Base-by-base conservation (phyloP, 176 grass and related monocot genomes). In the Hordeum vulgare region DNA sequence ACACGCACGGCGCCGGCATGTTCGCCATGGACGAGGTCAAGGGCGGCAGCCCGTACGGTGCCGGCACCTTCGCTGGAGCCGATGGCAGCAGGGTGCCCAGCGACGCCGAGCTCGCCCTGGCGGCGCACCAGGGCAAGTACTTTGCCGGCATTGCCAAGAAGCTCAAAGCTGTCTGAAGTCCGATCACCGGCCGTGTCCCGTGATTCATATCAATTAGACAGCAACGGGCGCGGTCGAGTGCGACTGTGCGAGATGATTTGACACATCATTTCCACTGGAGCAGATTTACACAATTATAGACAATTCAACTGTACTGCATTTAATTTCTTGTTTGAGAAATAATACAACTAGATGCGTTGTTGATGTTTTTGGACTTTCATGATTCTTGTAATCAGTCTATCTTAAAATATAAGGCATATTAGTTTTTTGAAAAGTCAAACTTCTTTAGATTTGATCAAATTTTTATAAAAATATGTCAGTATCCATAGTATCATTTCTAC, bases 11-110 rank as follows among this genome's bases (percentile, higher is more conserved):
- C 71, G 44, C 44, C 44, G 71, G 71, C 25, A 74, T 74, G 42
- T 74, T 74, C 44, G 25, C 42, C 71, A 74, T 74, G 71, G 71
- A 74, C 71, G 53, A 80, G 53, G 58, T 61, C 53, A 60, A 65
- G 77, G 77, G 37, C 14, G 59, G 61, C 12, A 64, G 53, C 41
- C 62, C 71, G 26, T 74, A 74, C 71, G 71, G 71, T 7, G 44
- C 71, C 2, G 71, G 71, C 4, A 74, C 26, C 42, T 74, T 74
- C 15, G 71, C 71, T 31, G 71, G 26, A 26, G 44, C 44, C 42
- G 71, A 74, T 21, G 71, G 71, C 44, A 53, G 71, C 8, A 74
- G 71, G 71, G 26, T 53, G 71, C 71, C 71, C 42, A 74, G 71
- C 44, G 71, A 51, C 0, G 71, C 71, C 42, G 71, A 74, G 71